These are phyloP conservation scores for Emergomyces pasteurianus DNA, from an alignment of 2,329 filamentous ascomycete species.

Conservation along the genomic window DNA sequence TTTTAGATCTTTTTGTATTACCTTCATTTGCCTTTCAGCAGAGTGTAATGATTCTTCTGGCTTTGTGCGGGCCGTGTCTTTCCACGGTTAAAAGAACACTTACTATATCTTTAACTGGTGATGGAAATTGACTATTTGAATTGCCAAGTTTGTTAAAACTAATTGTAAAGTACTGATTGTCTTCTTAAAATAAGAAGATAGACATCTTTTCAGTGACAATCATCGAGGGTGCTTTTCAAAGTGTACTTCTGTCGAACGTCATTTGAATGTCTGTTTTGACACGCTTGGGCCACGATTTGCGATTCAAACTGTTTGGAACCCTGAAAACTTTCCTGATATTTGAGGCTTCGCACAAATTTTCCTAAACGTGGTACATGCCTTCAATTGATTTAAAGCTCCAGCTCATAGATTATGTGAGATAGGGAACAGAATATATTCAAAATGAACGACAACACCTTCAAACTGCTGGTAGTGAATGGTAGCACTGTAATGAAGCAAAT, in stretches of 20 bases:
- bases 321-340: background rate
- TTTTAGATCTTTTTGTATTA: background rate
- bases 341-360: background rate
- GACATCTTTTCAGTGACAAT: background rate
- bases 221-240: background rate
- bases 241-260: background rate
- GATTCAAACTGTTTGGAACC: background rate
- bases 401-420: background rate
- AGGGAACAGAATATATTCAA: background rate
- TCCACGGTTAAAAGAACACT: no score
- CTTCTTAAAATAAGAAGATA: background rate
- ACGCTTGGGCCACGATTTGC: background rate
- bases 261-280: background rate
- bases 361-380: no score
- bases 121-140: background rate
- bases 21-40: background rate
- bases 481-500: background rate
- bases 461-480: background rate
- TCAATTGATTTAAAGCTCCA: background rate
- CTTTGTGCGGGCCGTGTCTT: background rate
- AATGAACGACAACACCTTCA: background rate
- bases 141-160: no score
- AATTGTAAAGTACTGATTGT: background rate
- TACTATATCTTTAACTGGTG: background rate
- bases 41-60: no score